Base-by-base conservation (phyloP, 768 basidiomycete species). In the Leucocoprinus birnbaumii region DNA sequence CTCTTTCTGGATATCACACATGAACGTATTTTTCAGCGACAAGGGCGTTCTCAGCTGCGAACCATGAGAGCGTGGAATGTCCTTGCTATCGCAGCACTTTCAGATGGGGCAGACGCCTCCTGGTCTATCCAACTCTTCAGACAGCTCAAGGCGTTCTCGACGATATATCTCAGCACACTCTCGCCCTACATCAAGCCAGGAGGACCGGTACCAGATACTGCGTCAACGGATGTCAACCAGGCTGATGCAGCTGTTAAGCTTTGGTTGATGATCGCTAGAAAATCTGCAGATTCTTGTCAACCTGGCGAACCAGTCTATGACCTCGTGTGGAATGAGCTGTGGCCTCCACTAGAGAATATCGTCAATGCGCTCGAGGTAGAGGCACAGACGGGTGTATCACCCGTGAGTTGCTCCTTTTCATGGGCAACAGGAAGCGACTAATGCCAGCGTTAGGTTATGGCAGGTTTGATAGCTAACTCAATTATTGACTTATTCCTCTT, bases 251-350 rank as follows among this genome's bases (percentile, higher is more conserved):
- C 85, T 0, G 78, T 89, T 62, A 89, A 87, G 62, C 67, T 88
- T 1, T 91, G 89, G 89, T 63, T 91, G 8, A 67, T 89, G 56
- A 67, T 89, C 11, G 80, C 79, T 1, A 72, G 74, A 50, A 78
- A 68, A 58, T 55, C 47, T 22, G 38, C 38, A 27, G 48, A 55
- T 18, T 38, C 48, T 62, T 68, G 40, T 69, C 71, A 2, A 55
- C 56, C 43, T 53, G 45, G 18, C 18, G 60, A 69, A 21, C 63
- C 57, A 14, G 67, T 65, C n/a, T 71, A 73, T 52, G 60, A 58
- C 27, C 57, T 69, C 40, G 74, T 89, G 9, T 91, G 89, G 89
- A 89, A 87, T 61, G 85, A 88, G 61, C 65, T 91, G 7, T 91
- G 87, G 88, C 80, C 86, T 1, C 77, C 84, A 1, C 88, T 87